These are phyloP conservation scores for Picochlorum sp. DNA, from an alignment of 139 green algal genomes.

Conservation along the genomic window DNA sequence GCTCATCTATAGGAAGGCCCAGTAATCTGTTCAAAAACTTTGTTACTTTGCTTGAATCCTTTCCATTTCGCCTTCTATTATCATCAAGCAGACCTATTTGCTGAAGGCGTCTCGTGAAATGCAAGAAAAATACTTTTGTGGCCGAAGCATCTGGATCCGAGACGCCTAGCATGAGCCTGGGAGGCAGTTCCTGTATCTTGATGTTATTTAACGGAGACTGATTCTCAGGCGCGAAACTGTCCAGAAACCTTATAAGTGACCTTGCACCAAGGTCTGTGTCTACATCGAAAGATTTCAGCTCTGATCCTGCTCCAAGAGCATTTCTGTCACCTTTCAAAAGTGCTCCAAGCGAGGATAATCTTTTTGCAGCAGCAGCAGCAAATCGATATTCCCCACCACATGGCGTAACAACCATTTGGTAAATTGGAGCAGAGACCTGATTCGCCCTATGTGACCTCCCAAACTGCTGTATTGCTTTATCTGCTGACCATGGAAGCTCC, in stretches of 20 bases:
- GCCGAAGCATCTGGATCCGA: background rate
- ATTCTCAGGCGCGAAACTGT: background rate
- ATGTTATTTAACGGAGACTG: too few relatives aligned
- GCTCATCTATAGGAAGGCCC: constrained; percentile 49
- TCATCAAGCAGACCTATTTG: constrained; percentile 1
- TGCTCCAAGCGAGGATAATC: constrained; percentile 76
- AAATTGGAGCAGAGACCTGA: constrained; percentile 39
- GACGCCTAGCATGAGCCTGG: background rate
- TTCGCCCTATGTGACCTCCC: constrained; percentile 44
- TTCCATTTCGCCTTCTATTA: background rate
- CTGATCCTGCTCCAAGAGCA: constrained; percentile 24
- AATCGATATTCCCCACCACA: constrained; percentile 82
- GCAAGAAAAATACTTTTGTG: background rate
- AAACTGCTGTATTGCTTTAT: constrained; percentile 91
- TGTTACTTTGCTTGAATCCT: constrained; percentile 9
- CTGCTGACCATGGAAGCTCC: constrained; percentile 82
- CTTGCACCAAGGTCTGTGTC: background rate
- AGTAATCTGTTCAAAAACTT: constrained; percentile 71
- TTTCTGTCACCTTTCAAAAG: constrained; percentile 31
- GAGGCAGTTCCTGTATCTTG: too few relatives aligned
- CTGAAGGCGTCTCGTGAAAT: too few relatives aligned
- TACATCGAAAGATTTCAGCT: constrained; percentile 29
- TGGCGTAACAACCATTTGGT: constrained; percentile 61
- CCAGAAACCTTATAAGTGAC: constrained; percentile 2
- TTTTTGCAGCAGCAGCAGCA: constrained; percentile 63